Base-by-base conservation (phyloP, 257 asterid species). In the Lithospermum erythrorhizon region DNA sequence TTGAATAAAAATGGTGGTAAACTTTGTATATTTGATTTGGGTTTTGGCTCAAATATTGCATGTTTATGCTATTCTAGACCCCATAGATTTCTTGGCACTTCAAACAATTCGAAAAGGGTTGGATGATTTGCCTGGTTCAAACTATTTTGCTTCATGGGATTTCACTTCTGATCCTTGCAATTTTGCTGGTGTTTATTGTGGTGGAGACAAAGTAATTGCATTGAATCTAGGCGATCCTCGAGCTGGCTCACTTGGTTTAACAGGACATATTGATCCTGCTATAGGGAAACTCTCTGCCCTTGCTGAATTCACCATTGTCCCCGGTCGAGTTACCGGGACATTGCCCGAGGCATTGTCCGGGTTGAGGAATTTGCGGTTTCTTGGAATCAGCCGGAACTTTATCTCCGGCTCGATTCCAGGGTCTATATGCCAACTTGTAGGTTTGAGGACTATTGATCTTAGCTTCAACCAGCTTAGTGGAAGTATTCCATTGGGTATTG, bases 181-280 rank as follows among this genome's bases (percentile, higher is more conserved):
- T 64, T 89, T 89, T 63, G 78, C 93, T 63, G 97, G 97, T 60
- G 88, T 89, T 6, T 82, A 75, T 41, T 89, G 97, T 52, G 82
- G 58, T 51, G 88, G 80, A 5, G 86, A 86, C 49, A 87, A 65
- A 16, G 97, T 89, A 24, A 68, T 89, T 24, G 82, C 95, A 0
- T 81, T 89, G 47, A 89, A 89, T 70, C 88, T 89, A 52, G 97
- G 97, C 21, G 95, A 89, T 66, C 94, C 97, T 6, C 71, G 93
- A 59, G 97, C 97, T 49, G 95, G 95, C 27, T 78, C 95, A 0
- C 90, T 93, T 2, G 95, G 97, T 15, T 61, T 89, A 0, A 61
- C 81, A 3, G 95, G 97, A 7, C 66, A 87, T 62, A 49, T 89
- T 21, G 86, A 84, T 67, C 90, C 93, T 3, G 93, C 89, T 20